Conservation (phyloP, 2,329 filamentous ascomycete genomes). For the Tolypocladium pustulatum region DNA sequence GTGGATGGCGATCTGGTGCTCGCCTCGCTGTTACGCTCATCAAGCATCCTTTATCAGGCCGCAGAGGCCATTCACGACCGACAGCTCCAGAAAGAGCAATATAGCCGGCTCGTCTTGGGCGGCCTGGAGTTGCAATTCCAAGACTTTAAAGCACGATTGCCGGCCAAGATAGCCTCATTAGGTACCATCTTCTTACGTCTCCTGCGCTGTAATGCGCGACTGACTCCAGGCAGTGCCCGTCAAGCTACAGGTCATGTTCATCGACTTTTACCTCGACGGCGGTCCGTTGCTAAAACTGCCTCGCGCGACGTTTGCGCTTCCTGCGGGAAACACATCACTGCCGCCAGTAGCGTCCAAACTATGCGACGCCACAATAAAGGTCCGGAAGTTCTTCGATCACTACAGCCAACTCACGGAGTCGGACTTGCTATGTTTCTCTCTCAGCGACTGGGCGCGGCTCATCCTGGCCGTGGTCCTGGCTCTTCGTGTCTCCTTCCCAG, state of each 20-base stretch:
- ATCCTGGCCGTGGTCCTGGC: constrained; percentile 30
- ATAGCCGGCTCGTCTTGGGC: constrained; percentile 31
- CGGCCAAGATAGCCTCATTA: constrained; percentile 17
- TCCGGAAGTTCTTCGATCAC: constrained; percentile 22
- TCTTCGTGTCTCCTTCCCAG: constrained; percentile 35
- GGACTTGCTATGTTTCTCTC: constrained; percentile 25
- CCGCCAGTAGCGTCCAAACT: constrained; percentile 11
- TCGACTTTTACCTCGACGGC: constrained; percentile 28
- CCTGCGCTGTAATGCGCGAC: constrained; percentile 3
- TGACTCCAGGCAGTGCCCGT: constrained; percentile 13
- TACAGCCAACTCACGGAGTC: constrained; percentile 17
- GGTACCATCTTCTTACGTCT: constrained; percentile 4
- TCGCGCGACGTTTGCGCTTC: constrained; percentile 1
- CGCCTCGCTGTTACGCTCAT: constrained; percentile 30
- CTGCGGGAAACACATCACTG: constrained; percentile 2
- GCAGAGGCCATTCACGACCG: constrained; percentile 17
- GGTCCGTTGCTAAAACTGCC: constrained; percentile 22
- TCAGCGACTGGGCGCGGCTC: constrained; percentile 32
- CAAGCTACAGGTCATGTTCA: constrained; percentile 21
- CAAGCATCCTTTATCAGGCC: constrained; percentile 29
- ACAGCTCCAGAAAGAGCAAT: constrained; percentile 22
- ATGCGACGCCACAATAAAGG: constrained; percentile 11
- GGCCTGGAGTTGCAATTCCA: constrained; percentile 35
- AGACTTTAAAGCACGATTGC: constrained; percentile 29
- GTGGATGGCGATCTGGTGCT: constrained; percentile 30